Conservation (phyloP, 768 basidiomycete genomes). For the Suillus hirtellus region DNA sequence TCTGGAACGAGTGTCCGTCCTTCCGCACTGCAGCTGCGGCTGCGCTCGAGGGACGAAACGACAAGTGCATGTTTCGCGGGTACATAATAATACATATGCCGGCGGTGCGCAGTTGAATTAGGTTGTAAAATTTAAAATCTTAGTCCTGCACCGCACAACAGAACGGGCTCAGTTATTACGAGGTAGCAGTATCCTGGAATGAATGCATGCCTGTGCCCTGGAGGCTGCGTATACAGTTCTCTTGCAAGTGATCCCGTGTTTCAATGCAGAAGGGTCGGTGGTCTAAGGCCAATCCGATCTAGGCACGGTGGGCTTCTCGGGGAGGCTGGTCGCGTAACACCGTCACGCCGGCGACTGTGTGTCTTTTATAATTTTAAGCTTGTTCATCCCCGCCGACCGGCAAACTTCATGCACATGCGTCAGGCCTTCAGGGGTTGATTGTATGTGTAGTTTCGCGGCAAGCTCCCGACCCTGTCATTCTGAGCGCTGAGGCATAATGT, state of each 20-base stretch:
- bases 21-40: not conserved
- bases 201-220: not conserved
- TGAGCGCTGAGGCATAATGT: not conserved
- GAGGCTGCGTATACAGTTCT: not conserved
- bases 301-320: constrained; percentile 1
- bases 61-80: not conserved
- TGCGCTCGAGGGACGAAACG: not conserved
- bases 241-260: not conserved
- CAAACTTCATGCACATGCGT: not conserved
- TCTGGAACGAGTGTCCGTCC: not conserved
- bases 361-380: constrained; percentile 4
- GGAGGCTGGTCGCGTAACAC: not conserved
- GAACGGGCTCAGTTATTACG: not conserved
- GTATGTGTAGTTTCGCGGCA: not conserved
- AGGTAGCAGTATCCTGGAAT: not conserved
- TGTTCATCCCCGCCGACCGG: constrained; percentile 3
- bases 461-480: not conserved
- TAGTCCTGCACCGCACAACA: not conserved
- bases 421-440: not conserved
- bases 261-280: not conserved
- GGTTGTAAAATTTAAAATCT: not conserved
- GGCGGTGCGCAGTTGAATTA: not conserved
- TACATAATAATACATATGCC: not conserved
- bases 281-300: not conserved
- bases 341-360: not conserved